phyloP scores from a whole-genome alignment of 2,329 filamentous ascomycete species.

The Penicillium brevicompactum region DNA sequence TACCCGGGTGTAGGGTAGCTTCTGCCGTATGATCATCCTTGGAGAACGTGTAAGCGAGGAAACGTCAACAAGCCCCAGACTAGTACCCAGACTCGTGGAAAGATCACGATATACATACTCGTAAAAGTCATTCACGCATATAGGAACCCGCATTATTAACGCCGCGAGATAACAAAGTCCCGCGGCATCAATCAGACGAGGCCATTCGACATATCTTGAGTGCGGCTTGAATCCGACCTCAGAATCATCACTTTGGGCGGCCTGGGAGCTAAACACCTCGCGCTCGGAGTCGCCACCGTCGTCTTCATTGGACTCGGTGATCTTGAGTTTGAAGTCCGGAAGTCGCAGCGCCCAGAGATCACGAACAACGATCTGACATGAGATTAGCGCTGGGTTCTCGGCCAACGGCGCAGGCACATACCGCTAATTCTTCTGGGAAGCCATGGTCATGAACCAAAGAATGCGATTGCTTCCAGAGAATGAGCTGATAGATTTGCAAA shows the following conservation, averaged over 20 bases:
- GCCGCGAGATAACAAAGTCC: slow-evolving; percentile 78
- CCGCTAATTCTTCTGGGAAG: slow-evolving; percentile 74
- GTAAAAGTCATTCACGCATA: slow-evolving; percentile 72
- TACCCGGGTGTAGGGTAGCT: slow-evolving; percentile 72
- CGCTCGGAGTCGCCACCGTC: slow-evolving; percentile 43
- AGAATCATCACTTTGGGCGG: slow-evolving; percentile 51
- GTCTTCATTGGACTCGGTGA: slow-evolving; percentile 39
- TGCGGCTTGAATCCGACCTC: slow-evolving; percentile 37
- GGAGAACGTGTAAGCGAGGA: slow-evolving; percentile 1
- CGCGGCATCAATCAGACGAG: slow-evolving; percentile 73
- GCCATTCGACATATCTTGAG: slow-evolving; percentile 48
- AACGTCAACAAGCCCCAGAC: not conserved
- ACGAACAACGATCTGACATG: slow-evolving; percentile 62
- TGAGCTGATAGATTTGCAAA: slow-evolving; percentile 79
- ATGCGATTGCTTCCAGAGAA: slow-evolving; percentile 77
- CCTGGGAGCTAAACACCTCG: slow-evolving; percentile 62
- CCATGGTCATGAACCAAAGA: slow-evolving; percentile 70
- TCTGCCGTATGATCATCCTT: slow-evolving; percentile 62
- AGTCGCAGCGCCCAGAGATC: slow-evolving; percentile 85
- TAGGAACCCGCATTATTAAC: slow-evolving; percentile 72
- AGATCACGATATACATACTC: slow-evolving; percentile 33
- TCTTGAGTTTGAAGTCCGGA: slow-evolving; percentile 54
- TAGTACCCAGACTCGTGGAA: not conserved
- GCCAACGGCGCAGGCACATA: slow-evolving; percentile 24
- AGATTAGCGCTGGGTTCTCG: not conserved